Evolutionary conservation across 1,139 yeast species (phyloP).

Genomic region (Scheffersomyces titani): DNA sequence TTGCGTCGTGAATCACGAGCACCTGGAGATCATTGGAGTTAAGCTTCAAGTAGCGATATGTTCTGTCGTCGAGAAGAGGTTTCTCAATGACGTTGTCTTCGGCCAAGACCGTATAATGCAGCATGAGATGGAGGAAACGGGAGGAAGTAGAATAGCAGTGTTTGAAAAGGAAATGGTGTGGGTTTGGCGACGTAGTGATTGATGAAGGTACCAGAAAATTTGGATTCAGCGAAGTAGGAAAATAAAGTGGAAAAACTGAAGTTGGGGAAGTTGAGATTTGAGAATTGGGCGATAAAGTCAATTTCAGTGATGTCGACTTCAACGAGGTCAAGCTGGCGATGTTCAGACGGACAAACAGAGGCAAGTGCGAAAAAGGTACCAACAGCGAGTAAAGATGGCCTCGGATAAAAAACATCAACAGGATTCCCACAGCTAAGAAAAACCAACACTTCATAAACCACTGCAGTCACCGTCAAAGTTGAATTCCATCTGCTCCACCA

Average conservation of each 20-base stretch:
- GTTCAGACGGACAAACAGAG: neutral
- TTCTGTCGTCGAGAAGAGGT: constrained; percentile 74
- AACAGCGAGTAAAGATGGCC: neutral
- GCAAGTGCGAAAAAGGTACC: neutral
- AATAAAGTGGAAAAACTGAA: neutral
- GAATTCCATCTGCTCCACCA: neutral
- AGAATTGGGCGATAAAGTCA: neutral
- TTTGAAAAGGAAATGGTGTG: neutral
- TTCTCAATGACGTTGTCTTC: constrained; percentile 39
- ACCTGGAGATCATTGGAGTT: constrained; percentile 67
- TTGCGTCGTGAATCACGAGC: constrained; percentile 75
- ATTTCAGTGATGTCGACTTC: neutral
- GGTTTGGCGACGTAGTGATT: neutral
- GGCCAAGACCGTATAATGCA: constrained; percentile 10
- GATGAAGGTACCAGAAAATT: no score
- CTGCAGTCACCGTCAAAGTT: neutral
- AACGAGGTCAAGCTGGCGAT: neutral
- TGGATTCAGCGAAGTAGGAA: neutral
- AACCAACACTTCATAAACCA: neutral
- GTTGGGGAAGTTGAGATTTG: neutral
- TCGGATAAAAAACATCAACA: neutral
- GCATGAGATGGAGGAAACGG: neutral
- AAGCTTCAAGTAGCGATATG: constrained; percentile 66
- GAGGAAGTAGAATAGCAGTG: neutral
- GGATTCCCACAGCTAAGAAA: neutral